Evolutionary conservation across 257 asterid genomes (phyloP).

Genomic region (Asclepias syriaca): DNA sequence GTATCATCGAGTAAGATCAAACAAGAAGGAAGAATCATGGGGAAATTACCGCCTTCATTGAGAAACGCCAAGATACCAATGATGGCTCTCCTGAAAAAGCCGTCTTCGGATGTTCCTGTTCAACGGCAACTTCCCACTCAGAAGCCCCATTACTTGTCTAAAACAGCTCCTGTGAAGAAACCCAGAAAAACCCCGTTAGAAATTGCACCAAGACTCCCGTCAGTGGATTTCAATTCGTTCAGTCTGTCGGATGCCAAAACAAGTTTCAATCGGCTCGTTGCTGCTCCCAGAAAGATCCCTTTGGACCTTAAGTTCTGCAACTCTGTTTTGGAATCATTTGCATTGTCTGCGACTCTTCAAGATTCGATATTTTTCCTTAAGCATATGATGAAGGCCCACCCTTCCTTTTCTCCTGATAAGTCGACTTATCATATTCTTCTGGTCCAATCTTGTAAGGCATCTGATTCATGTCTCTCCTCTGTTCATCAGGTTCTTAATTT

Average conservation of each 20-base stretch:
- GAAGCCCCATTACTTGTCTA: slow-evolving; percentile 23
- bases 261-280: slow-evolving; percentile 59
- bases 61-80: slow-evolving; percentile 39
- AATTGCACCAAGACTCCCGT: slow-evolving; percentile 22
- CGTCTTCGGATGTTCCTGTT: slow-evolving; percentile 22
- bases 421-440: slow-evolving; percentile 64
- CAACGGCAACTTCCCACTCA: slow-evolving; percentile 18
- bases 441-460: slow-evolving; percentile 51
- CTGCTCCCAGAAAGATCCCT: slow-evolving; percentile 41
- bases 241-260: slow-evolving; percentile 74
- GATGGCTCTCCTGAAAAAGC: slow-evolving; percentile 32
- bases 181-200: slow-evolving; percentile 11
- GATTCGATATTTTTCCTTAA: slow-evolving; percentile 74
- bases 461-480: slow-evolving; percentile 44
- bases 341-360: slow-evolving; percentile 55
- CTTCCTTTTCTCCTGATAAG: slow-evolving; percentile 68
- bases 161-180: slow-evolving; percentile 25
- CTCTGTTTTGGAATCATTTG: slow-evolving; percentile 60
- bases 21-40: slow-evolving; percentile 32
- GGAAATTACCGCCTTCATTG: slow-evolving; percentile 52
- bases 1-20: neutral
- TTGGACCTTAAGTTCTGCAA: slow-evolving; percentile 54
- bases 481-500: slow-evolving; percentile 63
- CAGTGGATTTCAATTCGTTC: slow-evolving; percentile 44
- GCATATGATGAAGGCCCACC: slow-evolving; percentile 73